Base-by-base conservation (phyloP, 2,329 filamentous ascomycete species). In the Fusarium decemcellulare region DNA sequence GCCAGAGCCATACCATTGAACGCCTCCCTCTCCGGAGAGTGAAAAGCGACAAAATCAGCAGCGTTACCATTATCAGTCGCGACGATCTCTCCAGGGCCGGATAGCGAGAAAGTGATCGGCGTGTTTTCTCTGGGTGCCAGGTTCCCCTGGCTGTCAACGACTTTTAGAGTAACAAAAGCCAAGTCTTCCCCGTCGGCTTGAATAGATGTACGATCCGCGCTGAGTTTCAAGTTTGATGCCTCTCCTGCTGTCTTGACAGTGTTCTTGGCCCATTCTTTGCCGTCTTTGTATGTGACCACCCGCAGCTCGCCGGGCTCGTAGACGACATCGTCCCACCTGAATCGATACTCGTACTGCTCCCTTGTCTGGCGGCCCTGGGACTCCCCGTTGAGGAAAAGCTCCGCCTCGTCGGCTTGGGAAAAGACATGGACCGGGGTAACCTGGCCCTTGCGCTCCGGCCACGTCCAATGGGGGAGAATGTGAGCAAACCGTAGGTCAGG, bases 401-500 rank as follows among this genome's bases (percentile, higher is more conserved):
- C 86, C 5, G 85, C 86, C 68, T 86, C 84, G 64, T 87, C 84
- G 4, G 77, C 86, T 1, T 82, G 77, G 0, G 85, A 81, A 67
- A 86, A 87, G 0, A 87, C 85, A 67, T 88, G 86, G 1, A 88
- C 85, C 0, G 86, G 86, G 5, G 86, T 88, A 1, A 82, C 77
- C 59, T 82, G 65, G 2, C 84, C 84, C 0, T 79, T 78, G 0
- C 85, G 77, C 15, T 83, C 81, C 0, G 84, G 82, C 84, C 85
- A 89, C 15, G 79, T 87, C 86, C 86, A 88, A 70, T 88, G 86
- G 3, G 86, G 86, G 0, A 88, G 79, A 16, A 88, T 83, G 67
- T 88, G 85, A 5, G 84, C 86, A 75, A 84, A 81, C 2, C 68
- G 76, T 0, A 86, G 57, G 15, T 85, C 81, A 0, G 86, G 78